A percentile compares a stretch with the other conserved stretches of the same genome.
Evolutionary conservation across 176 grass and related monocot genomes (phyloP).

Genomic region (sorghum (Sorghum bicolor)): Sorghum_bicolor_NCBIv3 NC_012871.2:52995501-52996000

Average conservation of each 20-base stretch:
- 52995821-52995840: conserved; percentile 95
- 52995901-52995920: background rate
- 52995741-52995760: conserved; percentile 41
- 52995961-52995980: background rate
- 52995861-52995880: conserved; percentile 43
- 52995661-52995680: conserved; percentile 18
- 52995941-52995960: background rate
- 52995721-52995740: conserved; percentile 29
- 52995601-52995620: conserved; percentile 28
- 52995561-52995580: conserved; percentile 19
- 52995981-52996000: background rate
- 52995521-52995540: background rate
- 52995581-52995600: conserved; percentile 18
- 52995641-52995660: conserved; percentile 36
- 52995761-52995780: conserved; percentile 55
- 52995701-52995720: conserved; percentile 20
- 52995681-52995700: background rate
- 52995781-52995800: conserved; percentile 98
- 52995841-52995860: conserved; percentile 99
- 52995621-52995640: conserved; percentile 41
- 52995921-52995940: background rate
- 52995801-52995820: conserved; percentile 85
- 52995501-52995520: conserved; percentile 14
- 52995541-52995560: conserved; percentile 25
- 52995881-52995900: background rate